phyloP scores from a whole-genome alignment of 2,329 filamentous ascomycete genomes.

The Endothia cerciana region DNA sequence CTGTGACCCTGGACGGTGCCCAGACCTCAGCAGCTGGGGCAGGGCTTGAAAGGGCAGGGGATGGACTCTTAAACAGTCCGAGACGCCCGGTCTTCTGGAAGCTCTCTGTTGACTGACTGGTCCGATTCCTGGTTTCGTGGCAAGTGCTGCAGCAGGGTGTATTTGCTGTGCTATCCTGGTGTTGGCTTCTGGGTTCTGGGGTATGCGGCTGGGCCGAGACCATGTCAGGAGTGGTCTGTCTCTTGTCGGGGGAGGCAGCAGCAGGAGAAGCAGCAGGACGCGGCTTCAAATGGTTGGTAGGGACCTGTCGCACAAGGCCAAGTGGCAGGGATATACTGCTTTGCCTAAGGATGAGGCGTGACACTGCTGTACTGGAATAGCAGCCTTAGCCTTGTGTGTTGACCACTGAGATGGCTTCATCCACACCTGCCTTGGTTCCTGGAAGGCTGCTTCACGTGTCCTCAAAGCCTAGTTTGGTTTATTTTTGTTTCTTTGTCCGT shows the following conservation, averaged over 20 bases:
- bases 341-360: slow-evolving; percentile 19
- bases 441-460: slow-evolving; percentile 23
- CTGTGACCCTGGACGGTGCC: slow-evolving; percentile 20
- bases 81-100: slow-evolving; percentile 29
- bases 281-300: slow-evolving; percentile 29
- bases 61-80: slow-evolving; percentile 28
- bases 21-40: slow-evolving; percentile 14
- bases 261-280: slow-evolving; percentile 26
- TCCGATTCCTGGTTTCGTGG: slow-evolving; percentile 25
- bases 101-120: slow-evolving; percentile 25
- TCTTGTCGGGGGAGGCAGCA: slow-evolving; percentile 17
- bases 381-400: slow-evolving; percentile 19
- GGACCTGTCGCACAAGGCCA: slow-evolving; percentile 28
- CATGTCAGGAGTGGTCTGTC: slow-evolving; percentile 28
- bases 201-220: slow-evolving; percentile 20
- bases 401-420: slow-evolving; percentile 24
- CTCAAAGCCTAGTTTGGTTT: slow-evolving; percentile 25
- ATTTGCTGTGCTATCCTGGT: slow-evolving; percentile 27
- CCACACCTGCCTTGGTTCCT: slow-evolving; percentile 24
- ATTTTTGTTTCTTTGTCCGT: slow-evolving; percentile 32
- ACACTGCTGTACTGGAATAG: slow-evolving; percentile 24
- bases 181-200: slow-evolving; percentile 19
- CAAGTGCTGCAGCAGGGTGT: slow-evolving; percentile 29
- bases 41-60: slow-evolving; percentile 22
- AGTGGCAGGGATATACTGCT: slow-evolving; percentile 27